These are phyloP conservation scores for Coffea eugenioides DNA, from an alignment of 257 asterid species.

Conservation along the genomic window DNA sequence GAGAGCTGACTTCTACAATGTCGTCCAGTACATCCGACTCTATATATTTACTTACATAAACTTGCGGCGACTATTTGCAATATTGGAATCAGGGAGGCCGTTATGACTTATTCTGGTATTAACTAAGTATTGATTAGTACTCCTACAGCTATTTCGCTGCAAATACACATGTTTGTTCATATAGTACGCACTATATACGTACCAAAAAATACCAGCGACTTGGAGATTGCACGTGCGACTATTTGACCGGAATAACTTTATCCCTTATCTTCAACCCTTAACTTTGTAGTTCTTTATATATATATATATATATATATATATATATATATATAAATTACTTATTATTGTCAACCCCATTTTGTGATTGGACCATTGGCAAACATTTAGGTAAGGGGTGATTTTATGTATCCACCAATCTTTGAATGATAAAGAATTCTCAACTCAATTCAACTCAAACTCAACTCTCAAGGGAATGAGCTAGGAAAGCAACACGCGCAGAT, in stretches of 20 bases:
- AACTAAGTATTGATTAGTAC: too few species aligned
- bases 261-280: background rate
- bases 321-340: too few species aligned
- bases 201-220: background rate
- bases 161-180: too few species aligned
- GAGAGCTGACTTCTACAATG: too few species aligned
- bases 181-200: too few species aligned
- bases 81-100: too few species aligned
- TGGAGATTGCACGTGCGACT: background rate
- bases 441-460: background rate
- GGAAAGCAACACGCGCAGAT: background rate
- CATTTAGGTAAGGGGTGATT: constrained; percentile 5
- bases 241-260: background rate
- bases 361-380: background rate
- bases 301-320: too few species aligned
- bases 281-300: background rate
- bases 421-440: background rate
- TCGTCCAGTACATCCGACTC: too few species aligned
- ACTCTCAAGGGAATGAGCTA: background rate
- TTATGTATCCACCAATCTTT: background rate
- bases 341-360: background rate
- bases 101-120: too few species aligned
- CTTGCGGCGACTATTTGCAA: too few species aligned
- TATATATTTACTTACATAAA: too few species aligned
- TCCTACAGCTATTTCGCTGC: too few species aligned